These are phyloP conservation scores for Eragrostis curvula DNA, from an alignment of 176 grass and related monocot species.

Conservation along the genomic window DNA sequence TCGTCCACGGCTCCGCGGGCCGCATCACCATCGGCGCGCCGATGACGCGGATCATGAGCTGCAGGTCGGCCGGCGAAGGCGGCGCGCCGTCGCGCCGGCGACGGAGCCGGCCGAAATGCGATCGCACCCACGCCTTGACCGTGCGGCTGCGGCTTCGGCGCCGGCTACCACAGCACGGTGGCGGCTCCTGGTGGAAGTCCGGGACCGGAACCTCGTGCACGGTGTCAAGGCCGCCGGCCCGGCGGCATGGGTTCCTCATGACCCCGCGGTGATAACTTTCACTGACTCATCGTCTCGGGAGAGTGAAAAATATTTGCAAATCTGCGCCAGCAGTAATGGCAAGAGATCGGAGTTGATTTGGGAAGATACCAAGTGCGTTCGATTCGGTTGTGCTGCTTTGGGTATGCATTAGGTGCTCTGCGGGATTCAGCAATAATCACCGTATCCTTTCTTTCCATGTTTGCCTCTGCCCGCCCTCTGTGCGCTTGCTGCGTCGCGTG, in stretches of 20 bases:
- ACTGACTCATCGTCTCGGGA: no score
- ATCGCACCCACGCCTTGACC: slow-evolving; percentile 72
- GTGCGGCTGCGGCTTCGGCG: slow-evolving; percentile 18
- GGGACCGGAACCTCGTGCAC: slow-evolving; percentile 83
- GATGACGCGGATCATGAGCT: slow-evolving; percentile 71
- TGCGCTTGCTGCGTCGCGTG: no score
- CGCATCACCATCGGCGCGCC: slow-evolving; percentile 76
- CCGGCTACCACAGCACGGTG: slow-evolving; percentile 24
- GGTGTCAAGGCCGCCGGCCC: slow-evolving; percentile 66
- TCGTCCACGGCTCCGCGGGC: slow-evolving; percentile 34
- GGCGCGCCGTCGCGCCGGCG: slow-evolving; percentile 6
- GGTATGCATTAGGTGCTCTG: no score
- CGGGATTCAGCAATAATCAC: no score
- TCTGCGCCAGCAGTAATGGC: no score
- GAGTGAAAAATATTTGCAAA: no score
- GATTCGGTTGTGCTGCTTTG: no score
- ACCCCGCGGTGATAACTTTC: no score
- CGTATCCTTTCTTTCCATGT: no score
- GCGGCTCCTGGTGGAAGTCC: slow-evolving; percentile 48
- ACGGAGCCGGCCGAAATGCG: slow-evolving; percentile 21
- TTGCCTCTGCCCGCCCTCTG: no score
- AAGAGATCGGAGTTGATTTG: no score
- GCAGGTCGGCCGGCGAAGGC: slow-evolving; percentile 49
- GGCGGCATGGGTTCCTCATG: slow-evolving; percentile 48
- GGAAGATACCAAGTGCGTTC: no score